Conservation (phyloP, 345 rosid species). For the Erodium maritimum region DNA sequence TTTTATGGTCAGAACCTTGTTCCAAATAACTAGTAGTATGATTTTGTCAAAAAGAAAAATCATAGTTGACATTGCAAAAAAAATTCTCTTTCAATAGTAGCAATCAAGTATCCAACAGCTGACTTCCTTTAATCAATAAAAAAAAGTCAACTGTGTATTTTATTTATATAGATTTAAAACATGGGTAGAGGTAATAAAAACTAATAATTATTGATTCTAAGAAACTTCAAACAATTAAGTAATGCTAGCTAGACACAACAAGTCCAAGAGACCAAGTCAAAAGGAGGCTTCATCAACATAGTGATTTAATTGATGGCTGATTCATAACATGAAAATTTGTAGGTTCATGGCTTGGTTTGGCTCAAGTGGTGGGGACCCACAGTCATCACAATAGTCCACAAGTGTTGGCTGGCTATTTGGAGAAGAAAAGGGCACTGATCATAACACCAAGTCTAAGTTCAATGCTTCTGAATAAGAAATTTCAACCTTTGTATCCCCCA, state of each 20-base stretch:
- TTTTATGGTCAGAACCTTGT: too few relatives aligned
- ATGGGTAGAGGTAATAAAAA: too few relatives aligned
- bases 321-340: constrained; percentile 5
- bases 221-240: too few relatives aligned
- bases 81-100: too few relatives aligned
- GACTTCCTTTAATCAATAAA: too few relatives aligned
- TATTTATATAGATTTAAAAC: too few relatives aligned
- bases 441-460: constrained; percentile 18
- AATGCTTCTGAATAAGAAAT: constrained; percentile 8
- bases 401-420: constrained; percentile 4
- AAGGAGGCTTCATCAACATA: background rate
- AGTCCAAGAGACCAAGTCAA: background rate
- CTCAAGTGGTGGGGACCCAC: constrained; percentile 2
- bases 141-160: too few relatives aligned
- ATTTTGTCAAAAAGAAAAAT: too few relatives aligned
- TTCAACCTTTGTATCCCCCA: background rate
- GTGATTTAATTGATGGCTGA: background rate
- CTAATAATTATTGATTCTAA: too few relatives aligned
- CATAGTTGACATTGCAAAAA: too few relatives aligned
- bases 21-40: too few relatives aligned
- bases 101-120: too few relatives aligned
- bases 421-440: background rate
- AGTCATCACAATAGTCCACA: background rate
- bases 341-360: constrained; percentile 5
- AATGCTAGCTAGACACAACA: background rate